A percentile compares a stretch with the other conserved stretches of the same genome.
phyloP scores from a whole-genome alignment of 306 rosid genomes.

The Gleditsia sinensis region DNA sequence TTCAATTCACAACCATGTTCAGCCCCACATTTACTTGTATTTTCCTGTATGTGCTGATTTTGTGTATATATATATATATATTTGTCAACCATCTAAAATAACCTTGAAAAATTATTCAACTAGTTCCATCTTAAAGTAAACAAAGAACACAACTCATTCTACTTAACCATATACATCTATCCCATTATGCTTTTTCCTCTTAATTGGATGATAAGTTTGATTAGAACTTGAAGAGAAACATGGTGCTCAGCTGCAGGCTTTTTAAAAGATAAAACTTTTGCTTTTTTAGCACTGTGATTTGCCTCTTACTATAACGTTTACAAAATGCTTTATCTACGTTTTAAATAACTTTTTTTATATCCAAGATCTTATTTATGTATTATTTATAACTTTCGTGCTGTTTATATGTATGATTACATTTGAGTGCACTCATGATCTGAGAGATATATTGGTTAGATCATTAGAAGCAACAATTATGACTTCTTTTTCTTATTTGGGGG shows the following conservation, averaged over 20 bases:
- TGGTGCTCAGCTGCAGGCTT: neutral
- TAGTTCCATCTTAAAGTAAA: too few relatives aligned
- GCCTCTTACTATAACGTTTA: neutral
- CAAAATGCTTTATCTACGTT: conserved; percentile 2
- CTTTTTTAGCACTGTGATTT: conserved; percentile 28
- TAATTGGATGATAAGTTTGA: neutral
- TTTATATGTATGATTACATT: conserved; percentile 36
- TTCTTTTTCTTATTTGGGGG: neutral
- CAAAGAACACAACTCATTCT: too few relatives aligned
- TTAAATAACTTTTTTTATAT: neutral
- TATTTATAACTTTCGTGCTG: neutral
- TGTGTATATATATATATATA: too few relatives aligned
- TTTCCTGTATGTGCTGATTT: too few relatives aligned
- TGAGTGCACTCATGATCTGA: conserved; percentile 38
- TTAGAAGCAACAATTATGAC: conserved; percentile 65
- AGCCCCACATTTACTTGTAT: too few relatives aligned
- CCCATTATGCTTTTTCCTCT: conserved; percentile 11
- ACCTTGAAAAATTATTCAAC: neutral
- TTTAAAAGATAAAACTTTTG: conserved; percentile 5
- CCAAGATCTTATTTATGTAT: neutral
- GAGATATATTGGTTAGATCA: conserved; percentile 44
- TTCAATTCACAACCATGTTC: conserved; percentile 18
- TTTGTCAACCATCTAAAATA: too few relatives aligned
- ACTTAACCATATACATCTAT: too few relatives aligned
- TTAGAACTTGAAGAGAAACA: conserved; percentile 5